Evolutionary conservation across 2,329 filamentous ascomycete genomes (phyloP), one percentile per base, ranked within the genome.

Genomic region (Cladosporium sphaerospermum): DNA sequence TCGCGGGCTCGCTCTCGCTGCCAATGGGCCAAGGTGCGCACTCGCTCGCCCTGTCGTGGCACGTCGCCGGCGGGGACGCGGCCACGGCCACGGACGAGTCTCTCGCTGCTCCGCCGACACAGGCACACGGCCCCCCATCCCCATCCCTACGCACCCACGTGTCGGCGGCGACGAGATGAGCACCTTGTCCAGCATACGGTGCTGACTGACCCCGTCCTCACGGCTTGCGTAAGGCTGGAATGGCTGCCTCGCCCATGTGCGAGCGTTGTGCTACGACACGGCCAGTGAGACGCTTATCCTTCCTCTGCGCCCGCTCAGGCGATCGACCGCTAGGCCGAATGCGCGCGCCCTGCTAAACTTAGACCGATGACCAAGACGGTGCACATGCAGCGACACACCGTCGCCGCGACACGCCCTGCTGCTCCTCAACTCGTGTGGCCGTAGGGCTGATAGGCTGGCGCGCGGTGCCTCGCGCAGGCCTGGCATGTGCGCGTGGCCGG

Each of bases 301-400:
- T 44, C 39, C 40, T 28, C 39, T 23, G 11, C 18, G 32, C 40
- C 31, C 19, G 23, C 23, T 28, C 28, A 32, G 39, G 40, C 32
- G 48, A 51, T 51, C 48, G 40, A 51, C 48, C 32, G 40, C 48
- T 51, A 51, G 41, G 33, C 48, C 33, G 40, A 19, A 51, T 44
- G 23, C 48, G 36, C 41, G 47, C 40, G 48, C 34, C 32, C 14
- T 44, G 23, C 50, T 53, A 53, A 33, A 41, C 43, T 46, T 53
- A 47, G 50, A 18, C 34, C 50, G 50, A 53, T 53, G 43, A 53
- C 50, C 50, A 53, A 53, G 44, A 53, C 23, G 46, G 50, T 34
- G 46, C 32, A 14, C 43, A 14, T 39, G 34, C 23, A 45, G 23
- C 23, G 23, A 28, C 23, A 28, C 23, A 28, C 7, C 3, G 23